Evolutionary conservation across 306 rosid species (phyloP).

Genomic region (Biancaea sappan): DNA sequence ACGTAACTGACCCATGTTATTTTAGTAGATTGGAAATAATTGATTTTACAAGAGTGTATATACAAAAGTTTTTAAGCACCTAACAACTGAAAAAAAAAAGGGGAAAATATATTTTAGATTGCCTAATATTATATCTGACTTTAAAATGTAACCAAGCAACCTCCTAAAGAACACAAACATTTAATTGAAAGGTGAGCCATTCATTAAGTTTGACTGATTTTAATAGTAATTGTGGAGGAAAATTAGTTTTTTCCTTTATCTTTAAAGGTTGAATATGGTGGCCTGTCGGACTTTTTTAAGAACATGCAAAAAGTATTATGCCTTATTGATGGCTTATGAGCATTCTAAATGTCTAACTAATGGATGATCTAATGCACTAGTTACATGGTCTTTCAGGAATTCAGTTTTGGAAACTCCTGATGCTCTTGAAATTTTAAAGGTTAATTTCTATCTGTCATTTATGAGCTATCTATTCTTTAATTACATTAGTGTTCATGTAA

Average conservation of each 20-base stretch:
- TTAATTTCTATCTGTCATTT: slow-evolving; percentile 33
- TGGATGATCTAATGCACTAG: slow-evolving; percentile 19
- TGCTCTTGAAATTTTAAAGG: slow-evolving; percentile 65
- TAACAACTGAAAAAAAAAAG: not conserved
- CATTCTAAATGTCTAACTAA: slow-evolving; percentile 21
- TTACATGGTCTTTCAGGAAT: slow-evolving; percentile 60
- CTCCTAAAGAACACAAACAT: not conserved
- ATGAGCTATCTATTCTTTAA: slow-evolving; percentile 11
- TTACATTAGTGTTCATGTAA: not conserved
- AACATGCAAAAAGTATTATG: not conserved
- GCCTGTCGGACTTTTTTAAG: slow-evolving; percentile 9
- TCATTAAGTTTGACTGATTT: not conserved
- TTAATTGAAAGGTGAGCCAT: not conserved
- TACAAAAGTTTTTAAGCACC: not conserved
- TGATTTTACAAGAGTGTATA: not conserved
- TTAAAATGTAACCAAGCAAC: too few species aligned
- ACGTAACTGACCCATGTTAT: not conserved
- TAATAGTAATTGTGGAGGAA: not conserved
- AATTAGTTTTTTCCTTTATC: not conserved
- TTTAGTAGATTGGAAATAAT: not conserved
- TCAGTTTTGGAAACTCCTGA: slow-evolving; percentile 47
- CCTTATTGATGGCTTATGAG: not conserved
- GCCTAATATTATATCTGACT: too few species aligned
- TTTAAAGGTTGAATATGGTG: slow-evolving; percentile 25
- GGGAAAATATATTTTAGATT: too few species aligned